Base-by-base conservation (phyloP, 139 green algal species). In the Micromonas commoda region DNA sequence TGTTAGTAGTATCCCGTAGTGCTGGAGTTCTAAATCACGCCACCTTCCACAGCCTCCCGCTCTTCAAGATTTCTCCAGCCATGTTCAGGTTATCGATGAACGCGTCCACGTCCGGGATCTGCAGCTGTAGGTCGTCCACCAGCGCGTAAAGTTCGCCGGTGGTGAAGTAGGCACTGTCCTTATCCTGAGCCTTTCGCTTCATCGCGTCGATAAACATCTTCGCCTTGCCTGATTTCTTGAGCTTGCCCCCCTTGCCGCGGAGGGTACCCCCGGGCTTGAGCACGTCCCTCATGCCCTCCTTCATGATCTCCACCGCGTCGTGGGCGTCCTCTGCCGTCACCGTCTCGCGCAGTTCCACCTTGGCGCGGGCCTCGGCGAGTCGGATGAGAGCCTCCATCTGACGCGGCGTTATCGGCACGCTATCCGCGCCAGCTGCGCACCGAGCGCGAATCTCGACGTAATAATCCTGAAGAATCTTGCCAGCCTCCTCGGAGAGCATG, bases 331-430 rank as follows among this genome's bases (percentile, higher is more conserved):
- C 63, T 19, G 34, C 53, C 0, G 88, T 96, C 13, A 93, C 89
- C 29, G 85, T 79, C 74, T 91, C 82, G 21, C 91, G 85, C 34
- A 97, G 84, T 35, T 98, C 94, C 1, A 87, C 39, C 0, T 89
- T 84, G 2, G 94, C 94, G 0, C 94, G 85, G 20, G 93, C 95
- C 83, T 97, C 91, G 0, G 91, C 77, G 77, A 98, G 86, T 9
- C 94, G 83, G 29, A 96, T 87, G 75, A 99, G 81, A 80, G 86
- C 94, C 82, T 98, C 93, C 74, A 98, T 89, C 84, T 97, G 91
- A 37, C 92, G 84, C 13, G 88, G 85, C 5, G 85, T 89, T 71
- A 90, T 79, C 51, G 82, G 82, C 21, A 66, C 80, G 35, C 77
- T 69, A 2, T 82, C 79, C 6, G 52, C 31, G 2, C 60, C 13